Evolutionary conservation across 2,329 filamentous ascomycete species (phyloP), one percentile per base, ranked within the genome.

Genomic region (Teratosphaeria destructans): DNA sequence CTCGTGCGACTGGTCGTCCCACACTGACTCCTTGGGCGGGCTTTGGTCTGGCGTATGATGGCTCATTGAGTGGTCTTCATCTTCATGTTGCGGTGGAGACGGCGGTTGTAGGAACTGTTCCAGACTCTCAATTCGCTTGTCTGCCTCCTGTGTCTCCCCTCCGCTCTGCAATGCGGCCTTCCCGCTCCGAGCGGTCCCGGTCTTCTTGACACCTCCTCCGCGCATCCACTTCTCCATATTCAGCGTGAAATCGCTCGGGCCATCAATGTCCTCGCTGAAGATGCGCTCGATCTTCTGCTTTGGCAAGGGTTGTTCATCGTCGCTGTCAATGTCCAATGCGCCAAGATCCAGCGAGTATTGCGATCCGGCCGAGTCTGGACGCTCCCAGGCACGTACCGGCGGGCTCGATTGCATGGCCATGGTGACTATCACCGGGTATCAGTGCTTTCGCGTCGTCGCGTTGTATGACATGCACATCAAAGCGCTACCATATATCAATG

Each of bases 241-340:
- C 47, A 70, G 62, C 7, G 72, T 74, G 53, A 74, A 74, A 63
- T 74, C 71, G 60, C 67, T 72, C 1, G 72, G 72, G 7, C 71
- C 72, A 53, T 73, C 72, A 52, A 74, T 73, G 54, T 73, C 71
- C 58, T 72, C 71, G 57, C 70, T 72, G 43, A 64, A 60, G 23
- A 74, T 62, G 27, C 61, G 65, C 58, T 71, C 68, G 27, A 68
- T 60, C 11, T 67, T 60, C 26, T 56, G 68, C 54, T 66, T 63
- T 1, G 65, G 62, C 10, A 68, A 59, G 5, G 61, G 58, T 6
- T 56, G 58, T 29, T 68, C 66, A 32, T 57, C 56, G 58, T 62
- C 58, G 60, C 54, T 52, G 37, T 70, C 69, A 16, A 65, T 49
- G 35, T 66, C 67, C 55, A 74, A 59, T 7, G 71, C 72, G 34